phyloP scores from a whole-genome alignment of 1,139 yeast species.

The Williopsis jadinii region DNA sequence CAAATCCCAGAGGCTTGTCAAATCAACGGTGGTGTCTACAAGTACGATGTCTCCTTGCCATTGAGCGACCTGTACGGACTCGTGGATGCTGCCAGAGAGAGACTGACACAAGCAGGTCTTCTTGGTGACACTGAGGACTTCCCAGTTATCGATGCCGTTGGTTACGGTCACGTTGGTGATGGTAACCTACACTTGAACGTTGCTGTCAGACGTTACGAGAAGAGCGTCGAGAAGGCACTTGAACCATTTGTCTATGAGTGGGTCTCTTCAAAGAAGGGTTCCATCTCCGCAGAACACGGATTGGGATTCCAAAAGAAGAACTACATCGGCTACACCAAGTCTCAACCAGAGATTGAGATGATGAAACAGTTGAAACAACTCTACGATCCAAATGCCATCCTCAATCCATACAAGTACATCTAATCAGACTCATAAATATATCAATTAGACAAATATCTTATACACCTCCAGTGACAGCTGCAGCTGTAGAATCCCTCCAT shows the following conservation, averaged over 20 bases:
- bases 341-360: constrained; percentile 55
- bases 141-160: constrained; percentile 84
- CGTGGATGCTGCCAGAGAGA: constrained; percentile 64
- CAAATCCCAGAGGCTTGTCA: constrained; percentile 85
- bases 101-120: constrained; percentile 49
- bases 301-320: constrained; percentile 93
- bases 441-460: too few relatives aligned
- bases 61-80: constrained; percentile 69
- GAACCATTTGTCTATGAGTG: constrained; percentile 95
- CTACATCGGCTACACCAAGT: constrained; percentile 79
- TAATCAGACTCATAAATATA: constrained; percentile 6
- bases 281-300: constrained; percentile 96
- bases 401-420: constrained; percentile 89
- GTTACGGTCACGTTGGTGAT: constrained; percentile 96
- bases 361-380: constrained; percentile 73
- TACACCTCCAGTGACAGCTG: too few relatives aligned
- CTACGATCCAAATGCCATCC: constrained; percentile 82
- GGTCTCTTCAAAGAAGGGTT: constrained; percentile 71
- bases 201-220: constrained; percentile 76
- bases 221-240: constrained; percentile 65
- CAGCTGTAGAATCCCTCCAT: too few relatives aligned
- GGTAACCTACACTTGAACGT: constrained; percentile 92
- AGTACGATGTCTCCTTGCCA: constrained; percentile 92
- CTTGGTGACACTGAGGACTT: constrained; percentile 57
- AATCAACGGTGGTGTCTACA: constrained; percentile 87